phyloP scores from a whole-genome alignment of 106 monocot species.

The Dioscorea alata region DNA sequence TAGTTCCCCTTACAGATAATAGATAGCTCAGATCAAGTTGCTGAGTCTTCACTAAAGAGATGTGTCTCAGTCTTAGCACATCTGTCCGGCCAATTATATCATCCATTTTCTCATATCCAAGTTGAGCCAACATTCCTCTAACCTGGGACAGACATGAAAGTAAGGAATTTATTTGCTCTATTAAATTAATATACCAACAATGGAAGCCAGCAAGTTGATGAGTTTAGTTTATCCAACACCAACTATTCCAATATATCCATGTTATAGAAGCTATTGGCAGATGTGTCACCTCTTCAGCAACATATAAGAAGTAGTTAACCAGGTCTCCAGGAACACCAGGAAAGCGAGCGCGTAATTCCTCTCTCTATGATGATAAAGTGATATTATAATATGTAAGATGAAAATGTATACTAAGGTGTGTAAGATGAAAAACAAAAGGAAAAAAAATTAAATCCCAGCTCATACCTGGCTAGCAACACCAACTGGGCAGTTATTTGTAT shows the following conservation, averaged over 20 bases:
- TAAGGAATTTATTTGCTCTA: background rate
- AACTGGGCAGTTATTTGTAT: constrained; percentile 99
- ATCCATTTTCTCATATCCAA: constrained; percentile 95
- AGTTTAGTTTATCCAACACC: background rate
- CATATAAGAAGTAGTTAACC: constrained; percentile 93
- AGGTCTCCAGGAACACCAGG: constrained; percentile 99
- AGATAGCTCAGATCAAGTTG: constrained; percentile 83
- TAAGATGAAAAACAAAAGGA: background rate
- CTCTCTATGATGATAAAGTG: constrained; percentile 43
- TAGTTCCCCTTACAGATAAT: constrained; percentile 49
- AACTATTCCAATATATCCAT: background rate
- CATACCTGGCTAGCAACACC: constrained; percentile 96
- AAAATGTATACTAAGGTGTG: background rate
- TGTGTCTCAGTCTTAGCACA: constrained; percentile 52
- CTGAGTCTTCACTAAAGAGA: constrained; percentile 88
- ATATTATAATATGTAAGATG: background rate
- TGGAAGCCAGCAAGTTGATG: too few relatives aligned
- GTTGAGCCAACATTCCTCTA: constrained; percentile 74
- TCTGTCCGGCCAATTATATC: constrained; percentile 93
- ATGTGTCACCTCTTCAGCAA: constrained; percentile 85
- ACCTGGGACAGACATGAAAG: constrained; percentile 36
- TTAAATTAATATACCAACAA: background rate
- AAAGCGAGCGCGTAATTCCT: constrained; percentile 97
- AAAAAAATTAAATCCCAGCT: background rate
- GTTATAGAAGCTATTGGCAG: background rate